Base-by-base conservation (phyloP, 2,329 filamentous ascomycete genomes). In the Botrytis cinerea region DNA sequence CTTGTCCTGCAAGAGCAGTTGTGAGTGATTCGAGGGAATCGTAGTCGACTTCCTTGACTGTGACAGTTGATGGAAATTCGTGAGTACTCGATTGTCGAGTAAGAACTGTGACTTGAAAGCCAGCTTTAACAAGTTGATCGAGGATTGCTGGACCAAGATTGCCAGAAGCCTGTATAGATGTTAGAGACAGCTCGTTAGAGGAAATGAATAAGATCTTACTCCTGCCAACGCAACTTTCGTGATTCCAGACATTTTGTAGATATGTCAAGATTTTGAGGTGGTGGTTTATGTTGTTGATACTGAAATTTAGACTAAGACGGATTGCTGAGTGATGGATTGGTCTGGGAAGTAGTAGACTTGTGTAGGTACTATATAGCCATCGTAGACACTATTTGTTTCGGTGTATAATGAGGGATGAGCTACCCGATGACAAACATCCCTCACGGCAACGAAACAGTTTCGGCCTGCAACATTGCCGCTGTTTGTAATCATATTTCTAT, bases 41-140 rank as follows among this genome's bases (percentile, higher is more conserved):
- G 40, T 75, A 74, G 35, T 76, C 74, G 28, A 73, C 72, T 4
- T 71, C 67, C n/a, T 69, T 64, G 40, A 78, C 75, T 38, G 54
- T 66, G 18, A 80, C 73, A 20, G 76, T 75, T 67, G 76, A 63
- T 40, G 77, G 72, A 32, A 80, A 76, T 43, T 78, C 75, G 14
- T 77, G 71, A 20, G 72, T 75, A 46, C 80, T 80, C n/a, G 75
- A 75, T 25, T 77, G 72, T 22, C 81, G 80, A 25, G 79, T 79
- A 35, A 82, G 78, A 40, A 82, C 81, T 43, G 85, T 85, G 70
- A 78, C 90, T 75, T 77, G 66, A 60, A 74, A 78, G n/a, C 75
- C 71, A 35, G 77, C 74, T 68, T 74, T 72, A 4, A 76, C 4
- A 35, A 80, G 72, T n/a, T 73, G 75, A 73, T 78, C 75, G 38